Base-by-base conservation (phyloP, 2,329 filamentous ascomycete genomes). In the Chalara sp. region DNA sequence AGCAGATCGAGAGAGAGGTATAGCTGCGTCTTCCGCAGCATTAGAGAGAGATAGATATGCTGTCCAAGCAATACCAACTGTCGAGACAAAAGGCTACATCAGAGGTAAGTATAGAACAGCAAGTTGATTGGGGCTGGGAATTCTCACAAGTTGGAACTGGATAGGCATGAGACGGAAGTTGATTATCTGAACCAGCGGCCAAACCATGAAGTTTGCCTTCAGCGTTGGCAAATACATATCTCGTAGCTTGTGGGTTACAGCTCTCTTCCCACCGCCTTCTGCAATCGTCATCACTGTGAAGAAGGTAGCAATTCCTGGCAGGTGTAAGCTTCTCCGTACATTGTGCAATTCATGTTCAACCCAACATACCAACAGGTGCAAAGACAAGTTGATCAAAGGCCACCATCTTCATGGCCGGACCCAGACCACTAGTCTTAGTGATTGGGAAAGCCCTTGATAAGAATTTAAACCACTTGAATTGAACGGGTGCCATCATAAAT, bases 201-300 rank as follows among this genome's bases (percentile, higher is more conserved):
- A 99, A 29, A 99, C 80, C 61, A 95, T 75, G 63, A 86, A 99
- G 71, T 99, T 99, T 60, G 92, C 91, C 75, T 96, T 96, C 59
- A 99, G 75, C 6, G 93, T 92, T 11, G 92, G 90, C 52, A 96
- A 69, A 67, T 96, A 99, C 71, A 97, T 91, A 65, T 96, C 92
- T 63, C 87, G 80, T 61, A 99, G 84, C 75, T 99, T 99, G 66
- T 84, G 79, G 55, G 77, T 72, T 46, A 99, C 78, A 6, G 88
- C 91, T 53, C 87, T 79, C 62, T 80, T 82, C 32, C 90, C 89
- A 52, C 93, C 93, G 30, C 93, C 93, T 71, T 99, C 93, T 10
- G 92, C 88, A 12, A 97, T 70, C 0, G 93, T 97, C 92, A 99
- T 97, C 70, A 86, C 92, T 1, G 88, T 90, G 68, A 97, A 99